Base-by-base conservation (phyloP, 352 stramenopile genomes). In the Achlya hypogyna region DNA sequence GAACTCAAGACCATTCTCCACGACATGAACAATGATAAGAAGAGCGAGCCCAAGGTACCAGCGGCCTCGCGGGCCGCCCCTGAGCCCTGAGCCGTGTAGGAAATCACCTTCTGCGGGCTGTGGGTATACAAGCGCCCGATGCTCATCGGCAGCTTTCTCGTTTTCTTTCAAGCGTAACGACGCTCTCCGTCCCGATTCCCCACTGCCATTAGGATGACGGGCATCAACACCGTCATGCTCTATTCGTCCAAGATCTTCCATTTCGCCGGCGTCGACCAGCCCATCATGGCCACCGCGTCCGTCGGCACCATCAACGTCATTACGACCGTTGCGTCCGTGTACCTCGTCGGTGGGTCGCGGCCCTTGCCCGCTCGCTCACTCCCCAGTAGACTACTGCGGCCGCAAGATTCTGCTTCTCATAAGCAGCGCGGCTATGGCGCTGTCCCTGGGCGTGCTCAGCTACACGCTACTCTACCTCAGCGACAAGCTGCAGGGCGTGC, bases 181-280 rank as follows among this genome's bases (percentile, higher is more conserved):
- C 14, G 20, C 25, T 34, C 22, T 43, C 28, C 45, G 43, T 29
- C 18, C n/a, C 23, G 40, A 52, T 40, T 27, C 25, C 23, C 5
- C 51, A 51, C 43, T 1, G 40, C 23, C 16, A 53, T 4, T 27
- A 86, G 78, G 10, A 91, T 96, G 77, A 94, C 89, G 29, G 89
- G 89, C 0, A 95, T 96, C 73, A 96, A 96, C 74, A 96, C 85
- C 8, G 89, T 96, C 31, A 93, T 96, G 76, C 72, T 96, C 31
- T 96, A 96, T 69, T 96, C 87, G 4, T 84, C 86, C 53, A 93
- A 92, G 70, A 95, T 96, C 69, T 96, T 96, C 66, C 78, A 91
- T 52, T 86, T 96, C 65, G 88, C 88, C 12, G 88, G 88, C 59
- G 83, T 96, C 47, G 85, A 84, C 22, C 88, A 91, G 51, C 86